Conservation (phyloP, 192 early-diverging fungal species). For the Chytriomyces hyalinus region DNA sequence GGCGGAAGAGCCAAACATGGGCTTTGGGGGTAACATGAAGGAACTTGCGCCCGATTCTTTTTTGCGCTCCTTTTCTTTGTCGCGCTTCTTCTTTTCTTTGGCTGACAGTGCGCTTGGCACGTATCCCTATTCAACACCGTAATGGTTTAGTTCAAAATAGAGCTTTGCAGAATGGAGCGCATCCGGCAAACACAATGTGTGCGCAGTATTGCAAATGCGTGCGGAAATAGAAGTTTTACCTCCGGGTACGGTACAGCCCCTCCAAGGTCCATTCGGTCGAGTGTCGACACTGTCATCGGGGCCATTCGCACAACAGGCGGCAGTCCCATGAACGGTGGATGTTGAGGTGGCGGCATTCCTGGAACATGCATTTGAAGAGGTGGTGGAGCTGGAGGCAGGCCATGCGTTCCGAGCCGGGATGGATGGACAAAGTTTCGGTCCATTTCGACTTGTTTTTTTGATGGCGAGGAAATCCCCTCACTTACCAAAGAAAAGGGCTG, state of each 20-base stretch:
- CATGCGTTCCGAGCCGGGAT: too few species aligned
- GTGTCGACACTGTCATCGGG: background rate
- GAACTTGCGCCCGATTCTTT: background rate
- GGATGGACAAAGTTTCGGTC: too few species aligned
- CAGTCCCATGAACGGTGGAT: too few species aligned
- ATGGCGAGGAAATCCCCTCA: too few species aligned
- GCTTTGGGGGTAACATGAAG: conserved; percentile 9
- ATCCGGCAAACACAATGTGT: background rate
- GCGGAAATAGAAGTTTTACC: background rate
- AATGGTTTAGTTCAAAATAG: background rate
- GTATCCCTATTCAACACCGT: background rate
- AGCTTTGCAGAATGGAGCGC: background rate
- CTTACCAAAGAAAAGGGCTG: too few species aligned
- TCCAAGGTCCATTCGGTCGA: conserved; percentile 12
- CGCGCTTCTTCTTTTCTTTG: conserved; percentile 9
- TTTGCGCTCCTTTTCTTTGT: background rate
- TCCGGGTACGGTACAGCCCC: conserved; percentile 21
- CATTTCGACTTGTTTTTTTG: too few species aligned
- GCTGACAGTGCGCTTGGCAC: conserved; percentile 11
- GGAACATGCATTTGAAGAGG: too few species aligned
- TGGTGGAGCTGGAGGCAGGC: too few species aligned
- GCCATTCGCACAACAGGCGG: too few species aligned
- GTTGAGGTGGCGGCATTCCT: too few species aligned
- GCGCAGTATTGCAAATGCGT: background rate
- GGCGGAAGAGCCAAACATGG: background rate